phyloP scores from a whole-genome alignment of 768 basidiomycete genomes.

The Mycena pura region DNA sequence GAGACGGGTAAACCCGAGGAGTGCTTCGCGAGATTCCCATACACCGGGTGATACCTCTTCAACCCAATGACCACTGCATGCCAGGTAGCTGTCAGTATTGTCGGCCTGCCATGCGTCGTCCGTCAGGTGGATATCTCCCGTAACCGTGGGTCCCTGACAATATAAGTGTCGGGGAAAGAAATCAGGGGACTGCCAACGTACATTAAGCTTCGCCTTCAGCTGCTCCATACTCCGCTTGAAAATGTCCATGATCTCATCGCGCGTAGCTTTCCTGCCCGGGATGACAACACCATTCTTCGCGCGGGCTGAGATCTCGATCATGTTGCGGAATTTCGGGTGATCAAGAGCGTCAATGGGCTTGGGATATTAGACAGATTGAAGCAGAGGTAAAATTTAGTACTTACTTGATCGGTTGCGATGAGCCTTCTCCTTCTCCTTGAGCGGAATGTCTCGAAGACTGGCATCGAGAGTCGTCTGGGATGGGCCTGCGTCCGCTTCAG shows the following conservation, averaged over 20 bases:
- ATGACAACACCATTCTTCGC: conserved; percentile 39
- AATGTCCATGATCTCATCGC: conserved; percentile 32
- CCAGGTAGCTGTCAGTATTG: conserved; percentile 47
- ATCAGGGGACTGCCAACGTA: not conserved
- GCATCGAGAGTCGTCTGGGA: not conserved
- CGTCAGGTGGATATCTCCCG: conserved; percentile 37
- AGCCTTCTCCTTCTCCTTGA: conserved; percentile 36
- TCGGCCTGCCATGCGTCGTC: conserved; percentile 50
- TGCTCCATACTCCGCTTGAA: conserved; percentile 20
- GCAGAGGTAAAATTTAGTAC: no score
- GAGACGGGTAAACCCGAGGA: conserved; percentile 22
- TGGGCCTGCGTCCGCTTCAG: not conserved
- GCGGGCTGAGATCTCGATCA: conserved; percentile 39
- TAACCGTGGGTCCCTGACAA: conserved; percentile 24
- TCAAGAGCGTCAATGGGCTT: conserved; percentile 35
- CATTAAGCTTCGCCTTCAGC: conserved; percentile 2
- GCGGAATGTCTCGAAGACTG: not conserved
- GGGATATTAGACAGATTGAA: not conserved
- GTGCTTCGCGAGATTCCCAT: conserved; percentile 36
- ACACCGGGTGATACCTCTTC: conserved; percentile 32
- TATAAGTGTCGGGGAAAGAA: not conserved
- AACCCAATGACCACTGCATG: conserved; percentile 48
- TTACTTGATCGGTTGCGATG: conserved; percentile 43
- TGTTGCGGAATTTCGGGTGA: conserved; percentile 38
- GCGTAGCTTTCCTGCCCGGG: conserved; percentile 32